Percentiles rank a stretch among this genome's conserved stretches.
These are phyloP conservation scores for Trichocladium antarcticum DNA, from an alignment of 495 filamentous ascomycete genomes.

Conservation along the genomic window DNA sequence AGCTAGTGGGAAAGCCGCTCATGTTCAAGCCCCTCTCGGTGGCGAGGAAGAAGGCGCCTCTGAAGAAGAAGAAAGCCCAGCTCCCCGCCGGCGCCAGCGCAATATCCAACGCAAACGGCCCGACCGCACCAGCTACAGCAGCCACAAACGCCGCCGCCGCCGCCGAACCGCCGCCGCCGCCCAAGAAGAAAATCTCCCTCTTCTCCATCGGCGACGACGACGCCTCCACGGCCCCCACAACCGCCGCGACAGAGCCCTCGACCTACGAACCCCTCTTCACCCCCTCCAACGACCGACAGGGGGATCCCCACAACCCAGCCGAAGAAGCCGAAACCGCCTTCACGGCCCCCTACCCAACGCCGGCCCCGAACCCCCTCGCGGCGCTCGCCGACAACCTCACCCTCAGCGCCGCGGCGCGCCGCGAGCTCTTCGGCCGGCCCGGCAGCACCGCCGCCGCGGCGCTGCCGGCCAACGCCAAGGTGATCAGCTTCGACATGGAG, in stretches of 20 bases:
- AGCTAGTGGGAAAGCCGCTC: slow-evolving; percentile 62
- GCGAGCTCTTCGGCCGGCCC: slow-evolving; percentile 70
- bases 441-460: slow-evolving; percentile 11
- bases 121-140: background rate
- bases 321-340: slow-evolving; percentile 3
- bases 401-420: slow-evolving; percentile 57
- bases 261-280: slow-evolving; percentile 36
- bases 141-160: slow-evolving; percentile 5
- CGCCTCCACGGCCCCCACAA: background rate
- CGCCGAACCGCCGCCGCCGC: too few relatives aligned
- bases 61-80: slow-evolving; percentile 12
- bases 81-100: background rate
- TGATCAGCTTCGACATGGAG: slow-evolving; percentile 78
- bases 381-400: slow-evolving; percentile 63
- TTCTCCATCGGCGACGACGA: slow-evolving; percentile 36
- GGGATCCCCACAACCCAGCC: background rate
- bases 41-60: slow-evolving; percentile 45
- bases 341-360: slow-evolving; percentile 27
- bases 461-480: slow-evolving; percentile 28
- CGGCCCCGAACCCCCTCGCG: slow-evolving; percentile 38
- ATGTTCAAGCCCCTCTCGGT: slow-evolving; percentile 88
- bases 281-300: background rate
- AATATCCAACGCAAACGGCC: background rate
- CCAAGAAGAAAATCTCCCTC: slow-evolving; percentile 34
- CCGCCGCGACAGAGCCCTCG: slow-evolving; percentile 13